These are phyloP conservation scores for Angomonas ambiguus DNA, from an alignment of 208 protist genomes.

Conservation along the genomic window DNA sequence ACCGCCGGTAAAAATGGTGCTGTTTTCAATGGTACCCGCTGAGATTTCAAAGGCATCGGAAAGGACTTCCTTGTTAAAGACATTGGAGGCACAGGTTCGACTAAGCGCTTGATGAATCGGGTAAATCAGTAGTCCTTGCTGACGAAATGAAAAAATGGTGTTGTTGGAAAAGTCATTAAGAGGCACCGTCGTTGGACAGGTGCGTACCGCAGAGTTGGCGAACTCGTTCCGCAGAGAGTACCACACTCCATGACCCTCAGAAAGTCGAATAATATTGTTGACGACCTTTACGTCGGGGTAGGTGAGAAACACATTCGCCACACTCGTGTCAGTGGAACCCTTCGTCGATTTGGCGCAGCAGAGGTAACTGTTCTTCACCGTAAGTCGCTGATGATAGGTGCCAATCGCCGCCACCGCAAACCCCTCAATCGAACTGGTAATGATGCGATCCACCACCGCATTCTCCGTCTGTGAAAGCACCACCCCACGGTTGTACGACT, in stretches of 20 bases:
- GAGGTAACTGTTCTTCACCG: slow-evolving; percentile 18
- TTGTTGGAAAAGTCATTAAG: slow-evolving; percentile 20
- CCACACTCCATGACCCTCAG: slow-evolving; percentile 34
- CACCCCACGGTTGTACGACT: slow-evolving; percentile 35
- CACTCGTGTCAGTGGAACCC: slow-evolving; percentile 25
- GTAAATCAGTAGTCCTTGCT: slow-evolving; percentile 30
- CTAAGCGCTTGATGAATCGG: slow-evolving; percentile 27
- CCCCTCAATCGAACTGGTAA: slow-evolving; percentile 21
- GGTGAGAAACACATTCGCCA: slow-evolving; percentile 23
- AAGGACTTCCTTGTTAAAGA: slow-evolving; percentile 5
- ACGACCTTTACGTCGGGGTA: slow-evolving; percentile 20
- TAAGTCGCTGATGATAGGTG: slow-evolving; percentile 16
- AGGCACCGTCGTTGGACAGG: slow-evolving; percentile 18
- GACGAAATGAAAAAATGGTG: slow-evolving; percentile 18
- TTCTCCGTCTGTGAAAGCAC: slow-evolving; percentile 28
- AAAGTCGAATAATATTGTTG: slow-evolving; percentile 18
- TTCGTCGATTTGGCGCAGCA: slow-evolving; percentile 7
- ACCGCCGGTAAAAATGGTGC: slow-evolving; percentile 25
- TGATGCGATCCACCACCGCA: slow-evolving; percentile 15
- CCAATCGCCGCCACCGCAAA: slow-evolving; percentile 28
- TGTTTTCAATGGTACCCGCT: slow-evolving; percentile 18
- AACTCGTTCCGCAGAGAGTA: slow-evolving; percentile 29
- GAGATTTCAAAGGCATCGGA: neutral
- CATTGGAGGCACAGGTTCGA: slow-evolving; percentile 17
- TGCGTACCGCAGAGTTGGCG: slow-evolving; percentile 11